Percentiles rank a stretch among this genome's conserved stretches.
phyloP scores from a whole-genome alignment of 164 flowering plant genomes.

The Protea cynaroides region DNA sequence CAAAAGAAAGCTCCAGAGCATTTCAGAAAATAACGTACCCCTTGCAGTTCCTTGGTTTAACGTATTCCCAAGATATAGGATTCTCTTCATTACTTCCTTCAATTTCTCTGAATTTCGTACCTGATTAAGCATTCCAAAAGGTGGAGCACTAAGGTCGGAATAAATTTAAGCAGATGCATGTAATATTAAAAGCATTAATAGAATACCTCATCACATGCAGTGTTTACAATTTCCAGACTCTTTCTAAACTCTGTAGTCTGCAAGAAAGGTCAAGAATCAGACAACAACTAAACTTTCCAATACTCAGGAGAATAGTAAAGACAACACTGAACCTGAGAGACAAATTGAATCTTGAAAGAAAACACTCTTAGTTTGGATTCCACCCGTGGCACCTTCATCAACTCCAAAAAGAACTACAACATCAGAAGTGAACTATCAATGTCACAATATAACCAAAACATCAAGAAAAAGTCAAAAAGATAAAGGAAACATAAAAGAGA shows the following conservation, averaged over 20 bases:
- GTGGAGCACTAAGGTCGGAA: constrained; percentile 12
- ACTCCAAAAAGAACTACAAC: constrained; percentile 80
- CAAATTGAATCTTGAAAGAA: constrained; percentile 88
- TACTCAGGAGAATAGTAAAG: constrained; percentile 4
- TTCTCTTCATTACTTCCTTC: constrained; percentile 85
- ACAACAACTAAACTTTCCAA: background rate
- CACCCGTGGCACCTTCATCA: constrained; percentile 95
- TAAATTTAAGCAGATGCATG: background rate
- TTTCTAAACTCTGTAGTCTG: constrained; percentile 79
- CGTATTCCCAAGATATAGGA: constrained; percentile 78
- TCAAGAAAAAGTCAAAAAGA: background rate
- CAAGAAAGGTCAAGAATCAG: constrained; percentile 12
- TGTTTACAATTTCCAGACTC: constrained; percentile 61
- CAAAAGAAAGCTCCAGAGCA: background rate
- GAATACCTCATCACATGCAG: constrained; percentile 85
- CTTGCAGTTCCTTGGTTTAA: constrained; percentile 96
- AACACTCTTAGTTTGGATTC: constrained; percentile 90
- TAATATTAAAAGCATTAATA: background rate
- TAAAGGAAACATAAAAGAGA: background rate
- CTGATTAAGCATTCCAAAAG: constrained; percentile 26
- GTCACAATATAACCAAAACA: background rate
- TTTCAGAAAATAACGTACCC: constrained; percentile 41
- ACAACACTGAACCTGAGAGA: constrained; percentile 67
- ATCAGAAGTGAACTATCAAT: constrained; percentile 8
- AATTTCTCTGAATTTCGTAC: constrained; percentile 67